Evolutionary conservation across 2,329 filamentous ascomycete species (phyloP).

Genomic region (Blumeriella jaapii): DNA sequence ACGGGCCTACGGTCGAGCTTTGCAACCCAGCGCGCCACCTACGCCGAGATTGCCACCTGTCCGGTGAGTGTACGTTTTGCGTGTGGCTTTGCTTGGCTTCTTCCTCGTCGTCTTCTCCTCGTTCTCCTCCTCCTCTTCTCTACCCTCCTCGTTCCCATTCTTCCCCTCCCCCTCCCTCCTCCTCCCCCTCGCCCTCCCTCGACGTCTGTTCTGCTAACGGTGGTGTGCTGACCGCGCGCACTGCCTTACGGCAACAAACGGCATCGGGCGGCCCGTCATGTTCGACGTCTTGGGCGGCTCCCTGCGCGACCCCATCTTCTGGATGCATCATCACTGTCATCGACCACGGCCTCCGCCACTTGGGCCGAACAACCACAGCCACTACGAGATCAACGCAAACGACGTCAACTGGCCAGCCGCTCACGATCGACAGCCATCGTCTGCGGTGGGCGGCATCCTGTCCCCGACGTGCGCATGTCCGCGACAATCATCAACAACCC

Average conservation of each 20-base stretch:
- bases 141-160: neutral
- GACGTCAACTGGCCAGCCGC: constrained; percentile 2
- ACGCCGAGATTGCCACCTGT: constrained; percentile 8
- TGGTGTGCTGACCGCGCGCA: too few species aligned
- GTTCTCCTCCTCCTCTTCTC: neutral
- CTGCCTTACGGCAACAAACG: constrained; percentile 11
- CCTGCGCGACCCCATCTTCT: constrained; percentile 10
- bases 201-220: too few species aligned
- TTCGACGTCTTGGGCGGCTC: constrained; percentile 6
- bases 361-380: constrained; percentile 7
- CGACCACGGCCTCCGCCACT: constrained; percentile 11
- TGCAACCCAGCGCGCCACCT: constrained; percentile 8
- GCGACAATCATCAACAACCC: constrained; percentile 10
- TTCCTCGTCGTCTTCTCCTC: neutral
- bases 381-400: constrained; percentile 7
- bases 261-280: constrained; percentile 11
- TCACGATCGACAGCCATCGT: constrained; percentile 10
- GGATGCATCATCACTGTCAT: constrained; percentile 10
- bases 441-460: constrained; percentile 5
- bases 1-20: constrained; percentile 4
- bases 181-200: too few species aligned
- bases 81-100: neutral
- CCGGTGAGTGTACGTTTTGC: constrained; percentile 8
- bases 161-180: neutral
- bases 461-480: constrained; percentile 7